Evolutionary conservation across 75 land plant species (phyloP).

Genomic region (Adiantum capillusveneris): DNA sequence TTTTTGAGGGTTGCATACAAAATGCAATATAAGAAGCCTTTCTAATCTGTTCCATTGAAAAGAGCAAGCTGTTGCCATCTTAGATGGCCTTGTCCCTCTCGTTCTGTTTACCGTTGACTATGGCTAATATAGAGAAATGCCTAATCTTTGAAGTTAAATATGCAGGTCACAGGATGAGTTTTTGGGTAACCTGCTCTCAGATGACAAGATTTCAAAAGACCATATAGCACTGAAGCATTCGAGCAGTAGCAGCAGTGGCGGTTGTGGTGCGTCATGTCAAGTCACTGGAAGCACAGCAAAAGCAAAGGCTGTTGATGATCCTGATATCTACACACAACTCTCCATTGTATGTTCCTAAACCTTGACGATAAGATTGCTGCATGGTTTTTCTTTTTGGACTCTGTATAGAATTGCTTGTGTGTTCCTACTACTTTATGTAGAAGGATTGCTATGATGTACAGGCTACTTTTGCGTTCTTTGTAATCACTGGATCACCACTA

Average conservation of each 20-base stretch:
- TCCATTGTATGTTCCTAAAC: neutral
- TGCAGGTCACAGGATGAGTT: conserved; percentile 1
- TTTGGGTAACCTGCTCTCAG: neutral
- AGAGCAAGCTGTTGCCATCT: neutral
- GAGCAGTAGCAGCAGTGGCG: neutral
- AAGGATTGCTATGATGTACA: too few species aligned
- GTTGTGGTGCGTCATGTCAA: neutral
- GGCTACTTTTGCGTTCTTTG: too few species aligned
- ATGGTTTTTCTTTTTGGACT: too few species aligned
- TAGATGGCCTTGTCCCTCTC: too few species aligned
- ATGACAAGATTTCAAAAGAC: neutral
- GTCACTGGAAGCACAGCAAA: neutral
- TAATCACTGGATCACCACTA: too few species aligned
- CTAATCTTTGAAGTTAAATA: neutral
- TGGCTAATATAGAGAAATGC: too few species aligned
- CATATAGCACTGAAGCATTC: conserved; percentile 1
- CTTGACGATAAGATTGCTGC: too few species aligned
- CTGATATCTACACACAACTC: conserved; percentile 1
- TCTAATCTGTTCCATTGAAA: neutral
- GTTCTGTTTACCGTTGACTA: too few species aligned
- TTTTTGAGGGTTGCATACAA: too few species aligned
- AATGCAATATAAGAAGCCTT: neutral
- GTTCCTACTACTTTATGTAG: too few species aligned
- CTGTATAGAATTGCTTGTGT: too few species aligned
- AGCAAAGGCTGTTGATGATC: neutral